Base-by-base conservation (phyloP, 192 early-diverging fungal genomes). In the Dissophora ornata region DNA sequence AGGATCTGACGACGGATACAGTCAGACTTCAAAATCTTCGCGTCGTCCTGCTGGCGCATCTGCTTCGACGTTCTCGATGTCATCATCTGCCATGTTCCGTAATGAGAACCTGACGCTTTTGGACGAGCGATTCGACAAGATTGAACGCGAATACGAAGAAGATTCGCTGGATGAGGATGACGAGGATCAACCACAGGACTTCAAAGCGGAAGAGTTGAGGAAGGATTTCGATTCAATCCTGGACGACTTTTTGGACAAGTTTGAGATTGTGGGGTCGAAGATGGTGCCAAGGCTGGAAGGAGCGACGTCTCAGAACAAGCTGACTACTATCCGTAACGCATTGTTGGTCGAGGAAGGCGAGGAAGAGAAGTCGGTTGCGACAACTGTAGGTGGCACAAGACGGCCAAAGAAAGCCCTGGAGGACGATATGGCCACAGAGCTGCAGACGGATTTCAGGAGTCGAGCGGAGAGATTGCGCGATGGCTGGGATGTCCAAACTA, bases 51-150 rank as follows among this genome's bases (percentile, higher is more conserved):
- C 22, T 22, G 71, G 71, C 12, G 71, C 73, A 11, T 77, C 73
- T 15, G 82, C 83, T 51, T 82, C 89, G 2, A 82, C 84, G 19
- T 90, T 93, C 29, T 97, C 96, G 11, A 95, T 98, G 93, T 91
- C 95, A 1, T 96, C 96, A 18, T 95, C 95, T 7, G 89, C 91
- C 42, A 93, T 98, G 94, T 93, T 89, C 82, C 90, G 97, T 78
- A 98, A 96, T 74, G 89, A 90, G 42, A 90, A 96, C 62, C 82
- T 99, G 22, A 92, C 91, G 8, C 83, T 95, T 19, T 80, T 99
- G 47, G 97, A 99, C 86, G 95, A 97, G 63, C 91, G 90, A 64
- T 99, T 97, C 82, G 97, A 99, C 68, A 81, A 89, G 77, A 83
- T 90, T 75, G 83, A 88, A 50, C 81, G 86, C n/a, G 88, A 88